Conservation (phyloP, 345 rosid genomes). For the Fremontodendron californicum region DNA sequence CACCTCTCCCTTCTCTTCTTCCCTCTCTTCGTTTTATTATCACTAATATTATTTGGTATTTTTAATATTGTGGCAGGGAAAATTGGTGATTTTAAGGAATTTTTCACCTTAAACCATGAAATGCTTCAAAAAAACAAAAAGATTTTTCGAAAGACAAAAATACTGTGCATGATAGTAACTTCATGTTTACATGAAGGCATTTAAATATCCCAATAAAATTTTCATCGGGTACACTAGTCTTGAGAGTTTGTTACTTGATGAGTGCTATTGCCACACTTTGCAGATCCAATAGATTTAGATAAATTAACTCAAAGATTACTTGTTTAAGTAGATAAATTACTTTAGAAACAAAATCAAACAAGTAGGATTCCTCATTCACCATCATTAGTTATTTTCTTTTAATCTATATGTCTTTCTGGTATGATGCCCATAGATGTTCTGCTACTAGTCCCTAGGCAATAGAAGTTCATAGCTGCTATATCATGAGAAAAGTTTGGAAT, state of each 20-base stretch:
- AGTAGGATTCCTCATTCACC: neutral
- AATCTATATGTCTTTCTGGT: neutral
- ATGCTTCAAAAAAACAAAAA: neutral
- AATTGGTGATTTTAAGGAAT: neutral
- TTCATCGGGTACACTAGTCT: neutral
- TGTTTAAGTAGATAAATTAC: neutral
- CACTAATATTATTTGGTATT: neutral
- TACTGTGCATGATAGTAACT: neutral
- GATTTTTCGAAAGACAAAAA: neutral
- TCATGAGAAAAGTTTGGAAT: neutral
- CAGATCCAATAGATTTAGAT: neutral
- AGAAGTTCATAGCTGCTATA: neutral
- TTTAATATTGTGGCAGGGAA: neutral
- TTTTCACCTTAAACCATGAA: neutral
- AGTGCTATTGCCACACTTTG: neutral
- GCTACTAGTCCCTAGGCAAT: neutral
- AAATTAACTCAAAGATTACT: neutral
- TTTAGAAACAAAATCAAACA: neutral
- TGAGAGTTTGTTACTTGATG: neutral
- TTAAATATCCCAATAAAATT: neutral
- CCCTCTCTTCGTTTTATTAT: neutral
- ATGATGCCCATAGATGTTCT: neutral
- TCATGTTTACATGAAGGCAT: neutral
- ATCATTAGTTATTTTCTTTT: neutral
- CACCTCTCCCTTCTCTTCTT: neutral